These are phyloP conservation scores for Periconia macrospinosa DNA, from an alignment of 2,329 filamentous ascomycete genomes.

Conservation along the genomic window DNA sequence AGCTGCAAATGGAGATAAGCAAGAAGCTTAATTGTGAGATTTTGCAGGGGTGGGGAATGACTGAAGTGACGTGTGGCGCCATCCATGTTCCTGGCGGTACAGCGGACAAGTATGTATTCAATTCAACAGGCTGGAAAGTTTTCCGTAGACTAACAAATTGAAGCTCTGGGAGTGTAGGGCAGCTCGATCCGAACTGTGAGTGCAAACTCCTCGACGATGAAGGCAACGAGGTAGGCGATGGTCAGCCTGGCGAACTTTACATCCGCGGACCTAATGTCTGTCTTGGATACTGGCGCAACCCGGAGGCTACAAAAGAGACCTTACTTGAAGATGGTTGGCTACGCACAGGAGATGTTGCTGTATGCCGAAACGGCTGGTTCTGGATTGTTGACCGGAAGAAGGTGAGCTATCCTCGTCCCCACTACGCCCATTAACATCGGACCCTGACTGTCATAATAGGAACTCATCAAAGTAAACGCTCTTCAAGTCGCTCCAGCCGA, in stretches of 20 bases:
- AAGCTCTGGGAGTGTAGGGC: conserved; percentile 44
- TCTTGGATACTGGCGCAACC: conserved; percentile 47
- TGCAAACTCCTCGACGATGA: conserved; percentile 48
- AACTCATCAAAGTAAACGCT: conserved; percentile 48
- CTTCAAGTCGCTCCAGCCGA: conserved; percentile 42
- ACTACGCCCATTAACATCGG: not conserved
- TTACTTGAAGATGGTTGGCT: conserved; percentile 45
- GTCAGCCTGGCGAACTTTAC: conserved; percentile 44
- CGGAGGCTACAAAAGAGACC: conserved; percentile 41
- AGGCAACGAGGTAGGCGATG: conserved; percentile 43
- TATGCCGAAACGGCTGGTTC: conserved; percentile 37
- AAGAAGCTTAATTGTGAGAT: conserved; percentile 39
- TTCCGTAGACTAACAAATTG: not conserved
- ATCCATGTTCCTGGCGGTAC: conserved; percentile 40
- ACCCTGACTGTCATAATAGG: conserved; percentile 17
- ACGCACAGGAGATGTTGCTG: conserved; percentile 39
- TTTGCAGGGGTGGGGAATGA: conserved; percentile 47
- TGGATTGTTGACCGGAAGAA: conserved; percentile 44
- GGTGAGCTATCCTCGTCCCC: conserved; percentile 13
- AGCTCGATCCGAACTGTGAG: conserved; percentile 44
- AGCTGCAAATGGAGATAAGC: conserved; percentile 45
- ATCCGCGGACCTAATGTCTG: conserved; percentile 46
- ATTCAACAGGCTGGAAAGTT: not conserved
- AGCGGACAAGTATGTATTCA: conserved; percentile 32
- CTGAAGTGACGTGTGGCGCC: conserved; percentile 46